A percentile compares a stretch with the other conserved stretches of the same genome.
Evolutionary conservation across 129 eudicot genomes (phyloP).

Genomic region (Silybum marianum): DNA sequence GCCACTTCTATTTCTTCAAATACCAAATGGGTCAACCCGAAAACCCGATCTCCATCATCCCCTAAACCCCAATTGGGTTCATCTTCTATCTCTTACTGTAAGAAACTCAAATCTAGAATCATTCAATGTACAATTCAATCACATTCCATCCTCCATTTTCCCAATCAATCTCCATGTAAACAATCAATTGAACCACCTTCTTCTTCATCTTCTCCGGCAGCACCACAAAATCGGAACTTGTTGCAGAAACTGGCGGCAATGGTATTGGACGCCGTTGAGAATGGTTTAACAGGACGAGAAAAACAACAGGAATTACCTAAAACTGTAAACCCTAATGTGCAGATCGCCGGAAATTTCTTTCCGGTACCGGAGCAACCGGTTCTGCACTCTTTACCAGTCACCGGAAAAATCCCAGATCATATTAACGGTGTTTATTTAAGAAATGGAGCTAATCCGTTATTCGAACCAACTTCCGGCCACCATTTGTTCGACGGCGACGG

Average conservation of each 20-base stretch:
- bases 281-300: conserved; percentile 33
- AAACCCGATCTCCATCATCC: neutral
- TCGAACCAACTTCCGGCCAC: conserved; percentile 47
- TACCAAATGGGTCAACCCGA: neutral
- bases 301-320: conserved; percentile 43
- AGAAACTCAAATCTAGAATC: conserved; percentile 20
- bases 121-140: conserved; percentile 25
- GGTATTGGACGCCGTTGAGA: conserved; percentile 54
- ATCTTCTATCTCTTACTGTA: conserved; percentile 23
- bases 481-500: conserved; percentile 56
- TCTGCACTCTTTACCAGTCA: conserved; percentile 17
- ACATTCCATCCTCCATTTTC: conserved; percentile 38
- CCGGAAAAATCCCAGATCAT: conserved; percentile 39
- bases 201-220: neutral
- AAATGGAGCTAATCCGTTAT: conserved; percentile 52
- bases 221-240: conserved; percentile 40
- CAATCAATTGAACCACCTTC: conserved; percentile 1
- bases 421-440: conserved; percentile 42
- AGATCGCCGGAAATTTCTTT: conserved; percentile 43
- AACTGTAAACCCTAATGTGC: conserved; percentile 41
- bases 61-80: conserved; percentile 8
- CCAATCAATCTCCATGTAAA: conserved; percentile 19
- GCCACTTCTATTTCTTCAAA: conserved; percentile 12
- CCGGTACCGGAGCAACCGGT: conserved; percentile 54
- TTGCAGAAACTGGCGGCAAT: conserved; percentile 54